Evolutionary conservation across 1,139 yeast genomes (phyloP), one percentile per base, ranked within the genome.

Genomic region (Magnusiomyces paraingens): DNA sequence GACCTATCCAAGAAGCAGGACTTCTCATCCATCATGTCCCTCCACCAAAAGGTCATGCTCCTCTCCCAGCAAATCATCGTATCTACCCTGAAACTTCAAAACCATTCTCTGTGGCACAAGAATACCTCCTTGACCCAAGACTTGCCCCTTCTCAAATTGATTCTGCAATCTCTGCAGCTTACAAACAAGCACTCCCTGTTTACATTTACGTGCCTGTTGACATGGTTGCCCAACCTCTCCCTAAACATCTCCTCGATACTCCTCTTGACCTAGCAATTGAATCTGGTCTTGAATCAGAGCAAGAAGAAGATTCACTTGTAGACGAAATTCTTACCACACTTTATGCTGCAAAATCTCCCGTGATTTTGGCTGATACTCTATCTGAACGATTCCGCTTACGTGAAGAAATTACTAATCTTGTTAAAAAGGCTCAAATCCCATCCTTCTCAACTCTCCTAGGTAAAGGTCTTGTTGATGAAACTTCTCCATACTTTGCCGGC

Each of bases 181-280:
- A 80, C 60, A 73, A 70, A 47, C 75, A 77, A 55, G 81, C 84
- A 32, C 79, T 84, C 65, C 96, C 96, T 0, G 96, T 95, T 6
- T 88, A 85, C 65, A 70, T 89, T 55, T 86, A 80, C 65, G 68
- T 89, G 47, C 96, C 96, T 1, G 73, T 79, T 45, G 91, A 88
- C 64, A 69, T 86, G 62, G 81, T 83, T 10, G 79, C 79, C 61
- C 63, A 72, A 46, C 60, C 70, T 46, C 81, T 86, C 15, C 73
- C 79, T 21, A 60, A 69, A 5, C 66, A 73, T 54, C 68, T 71
- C 52, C 71, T 62, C 53, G 67, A 55, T 51, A 64, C 60, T n/a
- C 64, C 71, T 3, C 55, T 68, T 20, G 64, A 69, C 36, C 55
- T 64, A 46, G 52, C 48, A 35, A 64, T 67, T 36, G 66, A 45